Conservation (phyloP, 371 early-diverging fungal species). For the Rhizopus arrhizus region DNA sequence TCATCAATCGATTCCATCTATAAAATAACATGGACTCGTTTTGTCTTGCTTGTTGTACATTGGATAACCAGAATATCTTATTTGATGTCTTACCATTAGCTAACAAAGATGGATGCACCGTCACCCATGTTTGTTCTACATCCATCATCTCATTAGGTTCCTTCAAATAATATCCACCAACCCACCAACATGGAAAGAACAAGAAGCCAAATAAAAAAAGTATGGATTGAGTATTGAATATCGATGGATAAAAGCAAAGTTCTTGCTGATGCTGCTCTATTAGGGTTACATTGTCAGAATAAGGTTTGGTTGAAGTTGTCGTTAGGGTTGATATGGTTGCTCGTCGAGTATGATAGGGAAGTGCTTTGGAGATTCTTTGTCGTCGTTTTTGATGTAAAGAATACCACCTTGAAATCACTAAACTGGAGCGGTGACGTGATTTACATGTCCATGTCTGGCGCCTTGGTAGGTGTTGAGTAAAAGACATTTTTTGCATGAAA, state of each 20-base stretch:
- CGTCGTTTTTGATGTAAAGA: neutral
- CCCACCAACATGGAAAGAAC: constrained; percentile 53
- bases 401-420: neutral
- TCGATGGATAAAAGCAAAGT: constrained; percentile 14
- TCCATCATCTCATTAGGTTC: neutral
- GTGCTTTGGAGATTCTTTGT: neutral
- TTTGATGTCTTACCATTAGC: constrained; percentile 36
- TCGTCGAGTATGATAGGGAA: neutral
- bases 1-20: constrained; percentile 37
- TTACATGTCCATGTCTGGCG: neutral
- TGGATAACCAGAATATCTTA: constrained; percentile 17
- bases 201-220: constrained; percentile 50
- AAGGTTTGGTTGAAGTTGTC: neutral
- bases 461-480: neutral
- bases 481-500: neutral
- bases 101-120: constrained; percentile 37
- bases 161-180: constrained; percentile 31
- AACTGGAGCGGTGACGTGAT: neutral
- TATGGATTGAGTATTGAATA: constrained; percentile 52
- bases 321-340: neutral
- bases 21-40: neutral
- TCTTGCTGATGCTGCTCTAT: neutral
- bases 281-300: neutral
- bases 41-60: neutral
- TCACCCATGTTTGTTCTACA: neutral